Evolutionary conservation across 164 flowering plant species (phyloP), one percentile per base, ranked within the genome.

Genomic region (Vitis amurensis): DNA sequence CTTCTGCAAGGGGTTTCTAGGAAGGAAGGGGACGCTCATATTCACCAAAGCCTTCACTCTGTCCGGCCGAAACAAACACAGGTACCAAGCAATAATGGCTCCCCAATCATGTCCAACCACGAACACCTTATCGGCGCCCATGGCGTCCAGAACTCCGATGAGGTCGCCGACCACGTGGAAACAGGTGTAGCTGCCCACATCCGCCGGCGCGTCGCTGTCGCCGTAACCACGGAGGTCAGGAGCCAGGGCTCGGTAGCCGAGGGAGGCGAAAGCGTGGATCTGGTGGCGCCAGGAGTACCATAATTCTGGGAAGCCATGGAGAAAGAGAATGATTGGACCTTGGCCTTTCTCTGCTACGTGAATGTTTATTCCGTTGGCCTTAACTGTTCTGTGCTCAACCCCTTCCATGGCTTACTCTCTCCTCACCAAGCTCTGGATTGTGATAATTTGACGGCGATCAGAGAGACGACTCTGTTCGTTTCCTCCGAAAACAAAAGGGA

Each of bases 21-120:
- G 90, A 60, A 1, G n/a, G 61, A 79, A 90, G 3, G 60, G 66
- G 9, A 90, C 90, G 69, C 95, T 88, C 74, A 87, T 16, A 47
- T 78, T 88, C 48, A 93, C 88, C 82, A 93, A 62, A 15, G 95
- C 98, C 78, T 81, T 88, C 15, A 91, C 89, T 47, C 78, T 73
- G 66, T 93, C 98, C 1, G 98, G 97, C 7, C 98, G 72, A 56
- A 76, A 82, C 73, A 86, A 60, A 69, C 90, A 83, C n/a, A 93
- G 67, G 56, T 71, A 11, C 98, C 98, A 93, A 12, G 90, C 92
- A 1, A 90, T 63, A 14, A 68, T 0, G 0, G 98, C 95, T 1
- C 98, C 98, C 95, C 91, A 91, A 63, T 93, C 97, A 61, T 91
- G 95, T 0, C 84, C 97, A 12, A 88, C 89, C 3, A 89, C 62